Percentiles rank a stretch among this genome's conserved stretches.
Evolutionary conservation across 139 green algal genomes (phyloP).

Genomic region (Auxenochlorella pyrenoidosa): DNA sequence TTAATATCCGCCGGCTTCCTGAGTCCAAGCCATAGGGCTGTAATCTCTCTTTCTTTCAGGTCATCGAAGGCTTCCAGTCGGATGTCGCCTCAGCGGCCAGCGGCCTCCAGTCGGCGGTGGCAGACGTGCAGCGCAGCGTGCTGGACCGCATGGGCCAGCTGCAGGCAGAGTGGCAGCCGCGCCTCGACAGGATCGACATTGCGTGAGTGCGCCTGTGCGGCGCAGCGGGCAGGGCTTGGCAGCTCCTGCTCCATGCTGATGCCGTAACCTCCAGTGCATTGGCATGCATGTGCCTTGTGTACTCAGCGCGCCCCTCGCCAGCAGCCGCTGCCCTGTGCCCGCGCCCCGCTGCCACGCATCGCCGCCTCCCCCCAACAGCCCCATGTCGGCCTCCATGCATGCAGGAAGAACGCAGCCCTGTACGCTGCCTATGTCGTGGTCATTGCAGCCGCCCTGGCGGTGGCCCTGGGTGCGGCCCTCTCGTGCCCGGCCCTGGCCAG

Average conservation of each 20-base stretch:
- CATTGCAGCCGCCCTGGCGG: not conserved
- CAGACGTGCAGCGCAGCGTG: not conserved
- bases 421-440: slow-evolving; percentile 4
- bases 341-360: no score
- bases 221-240: no score
- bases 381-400: not conserved
- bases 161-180: slow-evolving; percentile 22
- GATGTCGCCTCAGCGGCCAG: not conserved
- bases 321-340: no score
- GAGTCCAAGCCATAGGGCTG: no score
- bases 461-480: not conserved
- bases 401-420: slow-evolving; percentile 9
- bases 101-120: not conserved
- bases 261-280: no score
- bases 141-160: not conserved
- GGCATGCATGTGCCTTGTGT: no score
- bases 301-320: no score
- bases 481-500: slow-evolving; percentile 7
- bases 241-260: no score
- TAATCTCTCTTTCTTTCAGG: no score
- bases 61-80: not conserved
- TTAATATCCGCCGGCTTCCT: no score
- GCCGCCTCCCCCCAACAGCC: no score
- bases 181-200: not conserved
- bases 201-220: slow-evolving; percentile 9